Base-by-base conservation (phyloP, 768 basidiomycete species). In the Leccinum variicolor region DNA sequence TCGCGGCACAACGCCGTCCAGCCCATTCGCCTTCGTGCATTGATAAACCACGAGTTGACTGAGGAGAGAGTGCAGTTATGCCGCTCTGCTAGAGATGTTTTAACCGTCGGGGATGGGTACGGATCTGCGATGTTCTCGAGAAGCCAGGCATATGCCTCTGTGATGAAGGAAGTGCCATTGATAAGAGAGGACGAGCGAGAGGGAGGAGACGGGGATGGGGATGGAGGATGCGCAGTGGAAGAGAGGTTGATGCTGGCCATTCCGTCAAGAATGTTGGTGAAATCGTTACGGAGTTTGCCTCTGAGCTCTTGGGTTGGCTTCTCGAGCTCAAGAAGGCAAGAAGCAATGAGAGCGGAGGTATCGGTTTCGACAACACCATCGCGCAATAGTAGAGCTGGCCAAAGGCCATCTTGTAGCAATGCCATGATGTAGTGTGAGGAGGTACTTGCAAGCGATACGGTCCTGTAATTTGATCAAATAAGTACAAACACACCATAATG, bases 91-190 rank as follows among this genome's bases (percentile, higher is more conserved):
- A 84, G 65, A 0, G 50, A 56, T 21, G 1, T 45, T 23, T 76
- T 75, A 1, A 69, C 13, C 4, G 65, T 57, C 1, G 58, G 31
- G 0, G 76, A 67, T 0, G 84, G 84, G 54, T 84, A 84, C 0
- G 84, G 84, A 58, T 82, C 74, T 25, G 80, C 76, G 0, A 84
- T 61, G 51, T 84, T 78, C 1, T 63, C 48, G 0, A 79, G 57
- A 1, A 83, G 66, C 81, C 82, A 84, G 6, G 62, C 53, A 56
- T 77, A 77, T 0, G 76, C 71, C 4, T 66, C 36, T 6, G 29
- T 28, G 25, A 50, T 55, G n/a, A 62, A 65, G 15, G 1, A 47
- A 4, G 8, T n/a, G 23, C 6, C 25, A 26, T 6, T 26, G 5
- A 4, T 4, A 26, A 26, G 25, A 26, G 25, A 6, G 25, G 25